Evolutionary conservation across 371 early-diverging fungal species (phyloP).

Genomic region (Mortierella sp.): DNA sequence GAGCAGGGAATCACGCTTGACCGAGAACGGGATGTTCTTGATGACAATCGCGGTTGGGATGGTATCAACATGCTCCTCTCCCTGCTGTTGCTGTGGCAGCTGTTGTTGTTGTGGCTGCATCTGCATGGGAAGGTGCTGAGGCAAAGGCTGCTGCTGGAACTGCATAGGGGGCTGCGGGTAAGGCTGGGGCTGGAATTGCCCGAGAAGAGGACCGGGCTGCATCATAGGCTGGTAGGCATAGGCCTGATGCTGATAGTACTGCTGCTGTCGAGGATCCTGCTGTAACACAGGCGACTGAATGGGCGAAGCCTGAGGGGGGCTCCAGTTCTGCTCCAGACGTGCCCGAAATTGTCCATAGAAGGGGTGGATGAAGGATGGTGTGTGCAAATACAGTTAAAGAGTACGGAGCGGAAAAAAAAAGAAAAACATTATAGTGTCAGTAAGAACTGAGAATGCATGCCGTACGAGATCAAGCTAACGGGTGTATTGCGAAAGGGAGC

Average conservation of each 20-base stretch:
- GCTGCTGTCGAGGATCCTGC: slow-evolving; percentile 51
- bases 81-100: slow-evolving; percentile 42
- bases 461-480: no score
- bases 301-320: slow-evolving; percentile 47
- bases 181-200: slow-evolving; percentile 40
- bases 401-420: background rate
- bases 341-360: no score
- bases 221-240: slow-evolving; percentile 39
- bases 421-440: background rate
- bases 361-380: background rate
- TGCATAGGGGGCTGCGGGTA: slow-evolving; percentile 26
- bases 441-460: no score
- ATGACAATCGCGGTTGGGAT: slow-evolving; percentile 86
- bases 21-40: slow-evolving; percentile 84
- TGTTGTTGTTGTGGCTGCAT: slow-evolving; percentile 39
- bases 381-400: background rate
- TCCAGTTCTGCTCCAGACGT: no score
- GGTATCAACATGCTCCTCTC: slow-evolving; percentile 57
- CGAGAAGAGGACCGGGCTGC: slow-evolving; percentile 50
- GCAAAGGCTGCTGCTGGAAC: slow-evolving; percentile 22
- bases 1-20: slow-evolving; percentile 79
- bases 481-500: no score
- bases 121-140: slow-evolving; percentile 16
- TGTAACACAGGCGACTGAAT: slow-evolving; percentile 50
- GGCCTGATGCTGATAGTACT: slow-evolving; percentile 42